A percentile compares a stretch with the other conserved stretches of the same genome.
Conservation (phyloP, 2,329 filamentous ascomycete species). For the Myotisia sp. region DNA sequence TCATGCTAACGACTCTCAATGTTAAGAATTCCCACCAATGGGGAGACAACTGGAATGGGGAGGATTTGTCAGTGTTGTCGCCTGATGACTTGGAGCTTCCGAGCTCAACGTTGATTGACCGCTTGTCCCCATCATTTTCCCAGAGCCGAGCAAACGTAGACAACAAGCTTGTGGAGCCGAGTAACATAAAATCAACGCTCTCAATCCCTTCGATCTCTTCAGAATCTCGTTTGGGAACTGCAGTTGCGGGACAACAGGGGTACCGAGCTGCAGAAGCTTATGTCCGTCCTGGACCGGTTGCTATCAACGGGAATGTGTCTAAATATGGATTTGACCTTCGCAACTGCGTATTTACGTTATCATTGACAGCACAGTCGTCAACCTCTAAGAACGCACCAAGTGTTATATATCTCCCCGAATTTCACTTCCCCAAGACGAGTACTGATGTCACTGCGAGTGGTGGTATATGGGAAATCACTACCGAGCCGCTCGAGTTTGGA, state of each 20-base stretch:
- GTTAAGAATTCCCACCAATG: conserved; percentile 66
- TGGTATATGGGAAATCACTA: conserved; percentile 78
- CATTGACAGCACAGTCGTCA: conserved; percentile 46
- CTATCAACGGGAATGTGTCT: conserved; percentile 55
- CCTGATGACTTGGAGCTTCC: conserved; percentile 57
- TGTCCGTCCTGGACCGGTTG: conserved; percentile 68
- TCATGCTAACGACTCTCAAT: conserved; percentile 12
- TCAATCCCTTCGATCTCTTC: conserved; percentile 44
- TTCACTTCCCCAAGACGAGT: conserved; percentile 69
- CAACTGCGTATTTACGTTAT: conserved; percentile 61
- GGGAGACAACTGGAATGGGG: conserved; percentile 94
- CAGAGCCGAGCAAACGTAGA: conserved; percentile 34
- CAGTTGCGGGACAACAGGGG: conserved; percentile 52
- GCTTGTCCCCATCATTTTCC: conserved; percentile 40
- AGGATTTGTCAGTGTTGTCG: conserved; percentile 85
- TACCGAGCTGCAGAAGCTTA: conserved; percentile 88
- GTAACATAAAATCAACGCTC: conserved; percentile 60
- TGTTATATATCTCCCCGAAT: conserved; percentile 73
- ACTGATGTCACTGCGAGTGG: conserved; percentile 62
- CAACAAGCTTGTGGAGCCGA: conserved; percentile 48
- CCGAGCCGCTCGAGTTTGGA: conserved; percentile 54
- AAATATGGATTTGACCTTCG: conserved; percentile 70
- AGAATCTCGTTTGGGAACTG: conserved; percentile 37
- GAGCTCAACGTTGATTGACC: conserved; percentile 22
- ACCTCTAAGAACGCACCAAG: conserved; percentile 57